A percentile compares a stretch with the other conserved stretches of the same genome.
phyloP scores from a whole-genome alignment of 768 basidiomycete species.

The Tubosaeta brunneosetosa region DNA sequence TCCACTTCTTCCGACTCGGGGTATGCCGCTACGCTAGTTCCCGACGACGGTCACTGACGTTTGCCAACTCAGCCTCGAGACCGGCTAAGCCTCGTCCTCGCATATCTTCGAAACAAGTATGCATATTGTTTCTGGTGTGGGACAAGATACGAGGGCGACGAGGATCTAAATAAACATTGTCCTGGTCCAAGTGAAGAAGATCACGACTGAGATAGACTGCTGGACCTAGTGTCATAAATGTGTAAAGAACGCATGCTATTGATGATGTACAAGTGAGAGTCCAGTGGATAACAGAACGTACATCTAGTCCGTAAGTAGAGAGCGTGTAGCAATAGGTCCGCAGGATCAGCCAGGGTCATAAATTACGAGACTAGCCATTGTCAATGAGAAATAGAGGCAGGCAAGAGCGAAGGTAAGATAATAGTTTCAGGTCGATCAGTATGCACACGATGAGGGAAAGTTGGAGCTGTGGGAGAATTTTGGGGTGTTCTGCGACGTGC shows the following conservation, averaged over 20 bases:
- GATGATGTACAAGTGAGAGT: conserved; percentile 31
- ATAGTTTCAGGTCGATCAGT: conserved; percentile 30
- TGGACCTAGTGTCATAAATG: background rate
- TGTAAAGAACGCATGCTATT: conserved; percentile 19
- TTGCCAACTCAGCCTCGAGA: conserved; percentile 55
- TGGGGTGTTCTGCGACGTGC: conserved; percentile 77
- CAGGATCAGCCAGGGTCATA: background rate
- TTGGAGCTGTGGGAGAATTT: conserved; percentile 64
- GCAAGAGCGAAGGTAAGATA: conserved; percentile 57
- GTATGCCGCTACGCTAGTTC: conserved; percentile 33
- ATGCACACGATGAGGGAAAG: conserved; percentile 43
- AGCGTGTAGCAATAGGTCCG: conserved; percentile 7
- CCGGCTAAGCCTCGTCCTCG: conserved; percentile 60
- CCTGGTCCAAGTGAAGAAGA: conserved; percentile 74
- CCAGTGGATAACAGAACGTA: conserved; percentile 18
- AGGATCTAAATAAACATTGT: conserved; percentile 61
- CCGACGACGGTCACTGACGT: conserved; percentile 7
- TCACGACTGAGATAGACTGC: conserved; percentile 54
- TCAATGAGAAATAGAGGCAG: conserved; percentile 25
- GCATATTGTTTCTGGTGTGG: conserved; percentile 91
- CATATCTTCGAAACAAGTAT: conserved; percentile 69
- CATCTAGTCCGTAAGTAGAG: conserved; percentile 20
- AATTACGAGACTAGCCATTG: background rate
- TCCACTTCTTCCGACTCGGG: conserved; percentile 62
- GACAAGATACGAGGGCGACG: conserved; percentile 57